Conservation (phyloP, 495 filamentous ascomycete species). For the Podospora appendiculata region DNA sequence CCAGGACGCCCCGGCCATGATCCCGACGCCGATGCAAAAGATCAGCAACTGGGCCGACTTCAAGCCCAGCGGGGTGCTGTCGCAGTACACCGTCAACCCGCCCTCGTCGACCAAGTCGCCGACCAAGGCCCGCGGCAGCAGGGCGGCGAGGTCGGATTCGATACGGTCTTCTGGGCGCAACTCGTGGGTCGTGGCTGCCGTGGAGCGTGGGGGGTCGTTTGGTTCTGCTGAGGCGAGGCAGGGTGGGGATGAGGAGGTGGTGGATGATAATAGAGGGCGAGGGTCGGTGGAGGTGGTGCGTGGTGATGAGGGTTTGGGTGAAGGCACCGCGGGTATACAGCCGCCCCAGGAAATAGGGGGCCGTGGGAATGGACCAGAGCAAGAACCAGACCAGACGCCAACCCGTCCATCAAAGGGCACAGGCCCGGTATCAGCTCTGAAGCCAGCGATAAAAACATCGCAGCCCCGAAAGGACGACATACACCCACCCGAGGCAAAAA, state of each 20-base stretch:
- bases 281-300: neutral
- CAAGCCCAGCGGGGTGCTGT: slow-evolving; percentile 15
- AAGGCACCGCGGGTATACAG: too few relatives aligned
- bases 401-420: neutral
- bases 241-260: neutral
- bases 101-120: slow-evolving; percentile 2
- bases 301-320: neutral
- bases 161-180: neutral
- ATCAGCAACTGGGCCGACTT: neutral
- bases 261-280: neutral
- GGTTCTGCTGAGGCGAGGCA: neutral
- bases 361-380: neutral
- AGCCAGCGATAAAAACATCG: neutral
- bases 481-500: neutral
- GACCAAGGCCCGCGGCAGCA: neutral
- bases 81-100: slow-evolving; percentile 21
- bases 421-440: neutral
- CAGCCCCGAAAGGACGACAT: neutral
- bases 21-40: slow-evolving; percentile 2
- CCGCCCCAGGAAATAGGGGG: neutral
- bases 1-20: slow-evolving; percentile 1
- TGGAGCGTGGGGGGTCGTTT: neutral
- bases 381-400: neutral
- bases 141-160: neutral
- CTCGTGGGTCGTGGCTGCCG: neutral